These are phyloP conservation scores for Mucor plumbeus DNA, from an alignment of 371 early-diverging fungal genomes.

Conservation along the genomic window DNA sequence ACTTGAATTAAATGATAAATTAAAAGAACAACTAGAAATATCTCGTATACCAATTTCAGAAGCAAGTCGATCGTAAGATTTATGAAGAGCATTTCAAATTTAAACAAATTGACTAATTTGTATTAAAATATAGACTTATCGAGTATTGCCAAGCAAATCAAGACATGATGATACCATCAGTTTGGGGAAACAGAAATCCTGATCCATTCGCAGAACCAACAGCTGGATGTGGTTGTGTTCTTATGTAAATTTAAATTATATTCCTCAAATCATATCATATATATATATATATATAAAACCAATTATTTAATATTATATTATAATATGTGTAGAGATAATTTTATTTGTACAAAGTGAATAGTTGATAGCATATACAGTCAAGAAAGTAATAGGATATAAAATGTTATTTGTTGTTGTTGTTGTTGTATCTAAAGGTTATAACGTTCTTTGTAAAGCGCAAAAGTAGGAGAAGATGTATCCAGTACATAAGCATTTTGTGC, in stretches of 20 bases:
- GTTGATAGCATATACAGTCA: neutral
- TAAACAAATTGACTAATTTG: neutral
- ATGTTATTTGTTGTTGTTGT: too few relatives aligned
- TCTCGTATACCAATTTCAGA: conserved; percentile 54
- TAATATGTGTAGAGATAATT: neutral
- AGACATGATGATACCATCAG: conserved; percentile 53
- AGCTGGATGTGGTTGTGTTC: conserved; percentile 44
- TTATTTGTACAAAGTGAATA: neutral
- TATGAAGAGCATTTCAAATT: neutral
- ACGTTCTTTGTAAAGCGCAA: conserved; percentile 28
- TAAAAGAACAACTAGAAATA: conserved; percentile 54
- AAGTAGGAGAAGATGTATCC: conserved; percentile 22
- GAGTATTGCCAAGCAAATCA: conserved; percentile 54
- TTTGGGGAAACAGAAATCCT: conserved; percentile 48
- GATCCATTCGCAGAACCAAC: conserved; percentile 54
- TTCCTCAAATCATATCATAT: neutral
- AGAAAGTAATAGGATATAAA: too few relatives aligned
- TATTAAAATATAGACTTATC: conserved; percentile 34
- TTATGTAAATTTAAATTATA: conserved; percentile 34
- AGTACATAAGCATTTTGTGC: conserved; percentile 15
- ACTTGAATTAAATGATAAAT: conserved; percentile 49
- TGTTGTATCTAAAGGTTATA: conserved; percentile 1
- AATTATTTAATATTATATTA: neutral
- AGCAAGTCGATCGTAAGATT: conserved; percentile 56
- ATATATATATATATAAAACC: neutral